Evolutionary conservation across 352 stramenopile genomes (phyloP), one percentile per base, ranked within the genome.

Genomic region (Discostella stelligera): DNA sequence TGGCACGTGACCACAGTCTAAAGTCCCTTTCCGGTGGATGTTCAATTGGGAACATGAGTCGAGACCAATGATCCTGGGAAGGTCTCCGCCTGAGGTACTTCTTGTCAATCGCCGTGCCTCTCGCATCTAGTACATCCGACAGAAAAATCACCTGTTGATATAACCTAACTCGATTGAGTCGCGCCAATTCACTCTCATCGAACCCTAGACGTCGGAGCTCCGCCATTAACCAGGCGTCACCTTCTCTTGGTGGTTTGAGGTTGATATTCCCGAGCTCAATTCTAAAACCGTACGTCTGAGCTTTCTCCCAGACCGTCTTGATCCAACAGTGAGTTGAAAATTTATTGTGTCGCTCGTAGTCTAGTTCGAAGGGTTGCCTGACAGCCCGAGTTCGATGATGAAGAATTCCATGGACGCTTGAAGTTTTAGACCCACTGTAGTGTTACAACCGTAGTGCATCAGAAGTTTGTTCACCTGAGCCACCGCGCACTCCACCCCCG

Each of bases 261-360:
- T 10, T 21, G 30, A 58, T 58, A 25, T 58, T 25, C 4, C 20
- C n/a, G 7, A 58, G 25, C 4, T 58, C 20, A 16, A 58, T 58
- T 21, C 10, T 58, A 37, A 58, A 37, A 37, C 50, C 30, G 50
- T 37, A 16, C 4, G 20, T 9, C 7, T 21, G 30, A 9, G 50
- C 50, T 59, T 59, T 59, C 37, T 59, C 52, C 52, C 52, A 59
- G 10, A 59, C 20, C 8, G 52, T 41, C 21, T 59, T 59, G 4
- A 59, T 39, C 52, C 52, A 59, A 6, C 21, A 59, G 21, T 39
- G 52, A 21, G 52, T 59, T 8, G 37, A n/a, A 13, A 23, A 39
- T 11, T 11, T 9, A 10, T 59, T 23, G 37, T 27, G 37, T 3
- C 16, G 10, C 4, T 39, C 10, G 9, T 41, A 59, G 21, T 59